Evolutionary conservation across 257 asterid genomes (phyloP).

Genomic region (Ehretia macrophylla): DNA sequence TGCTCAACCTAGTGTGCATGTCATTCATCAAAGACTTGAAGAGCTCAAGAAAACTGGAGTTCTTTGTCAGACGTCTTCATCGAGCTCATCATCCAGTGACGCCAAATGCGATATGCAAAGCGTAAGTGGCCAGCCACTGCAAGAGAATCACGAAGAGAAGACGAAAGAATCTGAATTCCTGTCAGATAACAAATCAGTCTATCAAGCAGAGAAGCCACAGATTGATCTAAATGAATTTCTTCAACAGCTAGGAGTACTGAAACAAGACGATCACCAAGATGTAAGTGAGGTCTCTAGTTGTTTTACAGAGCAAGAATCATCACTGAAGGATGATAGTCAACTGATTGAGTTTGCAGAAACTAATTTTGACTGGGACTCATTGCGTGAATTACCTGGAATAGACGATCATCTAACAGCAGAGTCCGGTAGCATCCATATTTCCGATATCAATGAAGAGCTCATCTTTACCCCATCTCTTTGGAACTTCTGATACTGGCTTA

Average conservation of each 20-base stretch:
- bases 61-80: conserved; percentile 38
- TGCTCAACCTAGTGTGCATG: conserved; percentile 86
- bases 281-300: conserved; percentile 15
- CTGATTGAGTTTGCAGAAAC: conserved; percentile 34
- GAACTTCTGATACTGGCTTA: conserved; percentile 22
- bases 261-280: conserved; percentile 43
- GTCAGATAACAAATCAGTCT: conserved; percentile 19
- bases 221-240: conserved; percentile 87
- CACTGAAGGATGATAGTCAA: conserved; percentile 28
- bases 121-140: conserved; percentile 24
- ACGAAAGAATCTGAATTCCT: conserved; percentile 36
- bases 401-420: conserved; percentile 41
- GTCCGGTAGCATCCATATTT: conserved; percentile 12
- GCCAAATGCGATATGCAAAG: conserved; percentile 28
- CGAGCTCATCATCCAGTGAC: conserved; percentile 46
- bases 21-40: conserved; percentile 85
- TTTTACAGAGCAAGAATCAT: conserved; percentile 37
- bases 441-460: conserved; percentile 17
- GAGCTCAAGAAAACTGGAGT: conserved; percentile 69
- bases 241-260: conserved; percentile 79
- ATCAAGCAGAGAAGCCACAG: conserved; percentile 70
- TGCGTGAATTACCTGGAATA: conserved; percentile 55
- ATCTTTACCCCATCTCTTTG: conserved; percentile 24
- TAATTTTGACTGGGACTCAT: conserved; percentile 67
- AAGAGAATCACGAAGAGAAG: conserved; percentile 14